Base-by-base conservation (phyloP, 768 basidiomycete species). In the Pilatotrama ljubarskyi region DNA sequence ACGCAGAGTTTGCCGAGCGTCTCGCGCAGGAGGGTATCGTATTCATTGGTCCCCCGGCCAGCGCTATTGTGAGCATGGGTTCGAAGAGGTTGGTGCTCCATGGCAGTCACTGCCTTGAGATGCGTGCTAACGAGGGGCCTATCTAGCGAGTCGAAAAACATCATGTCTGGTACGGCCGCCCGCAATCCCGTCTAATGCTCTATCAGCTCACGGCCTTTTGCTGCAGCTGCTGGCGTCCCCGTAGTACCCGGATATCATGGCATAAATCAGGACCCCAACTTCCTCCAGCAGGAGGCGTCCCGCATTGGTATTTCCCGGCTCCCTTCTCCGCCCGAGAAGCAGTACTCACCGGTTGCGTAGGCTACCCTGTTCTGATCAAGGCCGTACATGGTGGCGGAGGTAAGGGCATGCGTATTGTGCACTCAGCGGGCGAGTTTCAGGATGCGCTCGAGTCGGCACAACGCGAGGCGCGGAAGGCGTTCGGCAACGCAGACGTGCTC, bases 381-480 rank as follows among this genome's bases (percentile, higher is more conserved):
- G 95, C 95, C n/a, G 88, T 95, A 46, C 90, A 95, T 64, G 95
- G 95, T 24, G 95, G 95, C 17, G 95, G 95, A 6, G 95, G 95
- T 1, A 97, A 97, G 71, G 95, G 95, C 42, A 97, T 97, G 94
- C 87, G 93, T 42, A 86, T 85, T 10, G 92, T 93, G 2, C 75
- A 82, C 22, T 79, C 82, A 2, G 74, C 80, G n/a, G 77, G 78
- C 41, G 86, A 87, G 15, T 96, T 98, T 66, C 74, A 81, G 62
- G 91, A 93, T 61, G 88, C 90, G 2, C 78, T 98, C 6, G 82
- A 82, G 37, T 91, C 91, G n/a, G 95, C 95, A 1, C 85, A 93
- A 70, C 84, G 95, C 48, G 95, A 98, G 73, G 90, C 94, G 4
- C 69, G 81, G 48, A 97, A 96, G 72, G 80, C 88, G 0, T 98